Percentiles rank a stretch among this genome's conserved stretches.
phyloP scores from a whole-genome alignment of 495 filamentous ascomycete species.

The Neurospora sublineolata region DNA sequence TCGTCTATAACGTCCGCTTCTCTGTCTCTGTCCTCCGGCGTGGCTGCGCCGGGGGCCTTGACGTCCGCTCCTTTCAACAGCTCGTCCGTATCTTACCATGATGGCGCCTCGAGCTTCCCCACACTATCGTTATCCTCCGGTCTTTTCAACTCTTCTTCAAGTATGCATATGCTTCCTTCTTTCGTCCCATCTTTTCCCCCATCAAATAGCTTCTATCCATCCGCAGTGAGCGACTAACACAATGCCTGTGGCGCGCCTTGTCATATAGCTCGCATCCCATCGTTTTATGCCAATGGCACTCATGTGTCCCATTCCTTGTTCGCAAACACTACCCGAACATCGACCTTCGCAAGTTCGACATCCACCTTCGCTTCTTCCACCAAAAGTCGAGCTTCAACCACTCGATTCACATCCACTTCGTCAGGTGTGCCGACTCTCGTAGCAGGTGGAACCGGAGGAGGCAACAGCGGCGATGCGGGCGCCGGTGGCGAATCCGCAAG shows the following conservation, averaged over 20 bases:
- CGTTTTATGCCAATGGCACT: slow-evolving; percentile 31
- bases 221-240: slow-evolving; percentile 5
- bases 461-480: neutral
- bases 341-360: slow-evolving; percentile 11
- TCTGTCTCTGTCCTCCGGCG: slow-evolving; percentile 9
- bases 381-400: slow-evolving; percentile 8
- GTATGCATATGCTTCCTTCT: slow-evolving; percentile 18
- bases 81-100: slow-evolving; percentile 12
- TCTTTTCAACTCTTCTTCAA: slow-evolving; percentile 30
- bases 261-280: slow-evolving; percentile 20
- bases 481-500: slow-evolving; percentile 1
- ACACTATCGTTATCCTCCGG: slow-evolving; percentile 21
- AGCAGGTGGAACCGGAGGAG: slow-evolving; percentile 3
- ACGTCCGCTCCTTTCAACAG: slow-evolving; percentile 40
- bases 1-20: slow-evolving; percentile 1
- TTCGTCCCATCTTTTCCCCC: neutral
- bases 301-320: slow-evolving; percentile 16
- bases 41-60: slow-evolving; percentile 14
- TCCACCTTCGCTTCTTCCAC: slow-evolving; percentile 15
- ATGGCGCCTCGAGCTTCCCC: slow-evolving; percentile 21
- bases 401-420: slow-evolving; percentile 8
- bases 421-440: neutral
- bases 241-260: neutral
- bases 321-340: slow-evolving; percentile 20
- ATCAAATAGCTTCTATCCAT: neutral